phyloP scores from a whole-genome alignment of 352 stramenopile species.

The Salisapilia sapeloensis region DNA sequence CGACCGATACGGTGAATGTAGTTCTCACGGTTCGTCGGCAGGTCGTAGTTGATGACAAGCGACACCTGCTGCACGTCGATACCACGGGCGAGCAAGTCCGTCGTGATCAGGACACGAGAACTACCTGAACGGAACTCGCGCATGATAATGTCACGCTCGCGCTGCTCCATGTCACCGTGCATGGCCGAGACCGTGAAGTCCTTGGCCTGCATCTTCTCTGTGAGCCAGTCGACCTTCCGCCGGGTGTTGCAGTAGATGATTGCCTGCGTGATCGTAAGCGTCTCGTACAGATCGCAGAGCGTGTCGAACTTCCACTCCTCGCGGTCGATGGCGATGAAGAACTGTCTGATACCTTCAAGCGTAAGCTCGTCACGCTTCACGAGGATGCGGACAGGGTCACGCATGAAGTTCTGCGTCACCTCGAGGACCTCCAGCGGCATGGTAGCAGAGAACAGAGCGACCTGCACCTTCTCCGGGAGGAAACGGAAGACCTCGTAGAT shows the following conservation, averaged over 20 bases:
- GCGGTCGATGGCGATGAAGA: constrained; percentile 97
- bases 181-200: constrained; percentile 99
- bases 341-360: constrained; percentile 99
- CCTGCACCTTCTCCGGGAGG: constrained; percentile 94
- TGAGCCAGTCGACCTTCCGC: constrained; percentile 99
- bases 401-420: constrained; percentile 98
- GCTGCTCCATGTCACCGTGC: constrained; percentile 99
- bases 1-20: constrained; percentile 99
- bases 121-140: constrained; percentile 98
- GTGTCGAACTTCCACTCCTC: constrained; percentile 99
- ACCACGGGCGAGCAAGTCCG: constrained; percentile 96
- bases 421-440: constrained; percentile 99
- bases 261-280: constrained; percentile 98
- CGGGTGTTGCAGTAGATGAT: constrained; percentile 99
- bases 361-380: constrained; percentile 99
- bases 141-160: constrained; percentile 99
- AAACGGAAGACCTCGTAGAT: constrained; percentile 99
- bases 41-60: constrained; percentile 99
- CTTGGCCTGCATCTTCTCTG: constrained; percentile 97
- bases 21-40: constrained; percentile 99
- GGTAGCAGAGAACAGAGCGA: constrained; percentile 98
- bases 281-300: constrained; percentile 99
- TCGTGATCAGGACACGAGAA: constrained; percentile 98
- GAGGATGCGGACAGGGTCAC: constrained; percentile 96
- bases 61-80: constrained; percentile 99